These are phyloP conservation scores for Stephania cephalantha DNA, from an alignment of 164 flowering plant genomes.

Conservation along the genomic window DNA sequence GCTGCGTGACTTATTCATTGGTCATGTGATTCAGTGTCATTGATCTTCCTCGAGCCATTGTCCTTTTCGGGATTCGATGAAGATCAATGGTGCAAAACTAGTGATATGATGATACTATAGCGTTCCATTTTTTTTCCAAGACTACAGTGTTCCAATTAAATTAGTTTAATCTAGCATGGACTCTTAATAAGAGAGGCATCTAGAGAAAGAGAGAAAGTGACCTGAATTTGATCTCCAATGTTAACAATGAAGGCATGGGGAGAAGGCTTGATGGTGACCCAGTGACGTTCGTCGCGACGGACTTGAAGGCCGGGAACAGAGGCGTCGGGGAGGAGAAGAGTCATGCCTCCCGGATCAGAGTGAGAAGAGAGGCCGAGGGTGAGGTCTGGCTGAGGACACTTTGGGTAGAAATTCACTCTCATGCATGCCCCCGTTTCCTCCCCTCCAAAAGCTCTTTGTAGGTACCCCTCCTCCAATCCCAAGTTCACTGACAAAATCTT, in stretches of 20 bases:
- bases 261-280: conserved; percentile 75
- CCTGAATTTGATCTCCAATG: conserved; percentile 91
- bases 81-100: too few relatives aligned
- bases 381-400: conserved; percentile 80
- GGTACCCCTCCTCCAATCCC: conserved; percentile 40
- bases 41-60: too few relatives aligned
- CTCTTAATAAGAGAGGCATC: conserved; percentile 3
- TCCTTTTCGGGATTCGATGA: too few relatives aligned
- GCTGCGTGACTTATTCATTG: too few relatives aligned
- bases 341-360: conserved; percentile 90
- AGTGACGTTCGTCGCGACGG: conserved; percentile 32
- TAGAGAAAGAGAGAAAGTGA: conserved; percentile 16
- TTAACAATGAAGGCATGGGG: conserved; percentile 70
- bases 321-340: conserved; percentile 59
- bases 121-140: too few relatives aligned
- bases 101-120: too few relatives aligned
- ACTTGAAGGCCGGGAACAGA: conserved; percentile 76
- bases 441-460: conserved; percentile 65
- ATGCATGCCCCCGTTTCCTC: conserved; percentile 62
- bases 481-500: conserved; percentile 47
- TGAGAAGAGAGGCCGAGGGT: conserved; percentile 80
- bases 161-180: too few relatives aligned
- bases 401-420: conserved; percentile 76
- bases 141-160: too few relatives aligned
- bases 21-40: too few relatives aligned